Evolutionary conservation across 129 eudicot genomes (phyloP), one percentile per base, ranked within the genome.

Genomic region (Flaveria trinervia): DNA sequence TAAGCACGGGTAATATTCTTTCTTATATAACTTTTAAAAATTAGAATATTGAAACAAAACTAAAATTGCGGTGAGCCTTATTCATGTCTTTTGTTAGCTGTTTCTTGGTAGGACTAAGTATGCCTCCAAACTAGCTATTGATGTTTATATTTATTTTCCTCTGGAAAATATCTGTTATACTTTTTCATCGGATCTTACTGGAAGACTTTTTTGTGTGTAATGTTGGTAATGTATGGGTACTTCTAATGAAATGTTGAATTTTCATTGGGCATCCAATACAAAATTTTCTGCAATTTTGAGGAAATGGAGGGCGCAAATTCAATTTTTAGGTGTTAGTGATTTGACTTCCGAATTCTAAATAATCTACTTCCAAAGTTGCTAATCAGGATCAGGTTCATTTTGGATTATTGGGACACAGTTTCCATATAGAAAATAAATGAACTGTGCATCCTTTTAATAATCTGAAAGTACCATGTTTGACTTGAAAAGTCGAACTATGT

Each of bases 1-100:
- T 73, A 70, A 78, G 71, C 56, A 56, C 8, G 4, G 1, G 41
- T 68, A 36, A 51, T 49, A 30, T 65, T 9, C 46, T 7, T 76
- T 5, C 39, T 39, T 41, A 15, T 48, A 45, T 39, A 30, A 17
- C 22, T n/a, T 50, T 33, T 30, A 39, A 36, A 15, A 54, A 44
- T 28, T 46, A 12, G 56, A 66, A 14, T 5, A 33, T 0, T 33
- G 43, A 55, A 71, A 16, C 22, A 9, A n/a, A 23, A 22, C 36
- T 25, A 23, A 14, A 18, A 46, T 14, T 9, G n/a, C 46, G 43
- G 30, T 44, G 26, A 33, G 4, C 41, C 39, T 10, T 64, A 13
- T 26, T 26, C 67, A 11, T 2, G 33, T 57, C 65, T 57, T 57
- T 57, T 57, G 7, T 9, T 56, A 56, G 64, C 9, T 57, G 65